Percentiles rank a stretch among this genome's conserved stretches.
These are phyloP conservation scores for Glonium stellatum DNA, from an alignment of 495 filamentous ascomycete genomes.

Conservation along the genomic window DNA sequence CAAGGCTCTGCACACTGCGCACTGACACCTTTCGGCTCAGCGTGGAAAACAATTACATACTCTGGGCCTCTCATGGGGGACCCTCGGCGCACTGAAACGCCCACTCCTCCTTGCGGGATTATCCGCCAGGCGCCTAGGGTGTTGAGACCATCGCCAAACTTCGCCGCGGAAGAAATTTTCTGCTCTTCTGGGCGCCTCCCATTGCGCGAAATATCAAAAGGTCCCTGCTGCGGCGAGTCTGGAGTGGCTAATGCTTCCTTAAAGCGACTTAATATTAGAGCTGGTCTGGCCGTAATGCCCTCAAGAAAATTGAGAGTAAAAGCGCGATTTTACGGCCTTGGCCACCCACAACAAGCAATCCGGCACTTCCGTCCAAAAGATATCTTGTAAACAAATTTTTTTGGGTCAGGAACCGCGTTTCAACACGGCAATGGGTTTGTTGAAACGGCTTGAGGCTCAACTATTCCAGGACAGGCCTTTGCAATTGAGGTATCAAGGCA, in stretches of 20 bases:
- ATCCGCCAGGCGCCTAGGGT: slow-evolving; percentile 1
- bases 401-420: neutral
- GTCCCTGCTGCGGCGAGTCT: slow-evolving; percentile 4
- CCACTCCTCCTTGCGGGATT: slow-evolving; percentile 16
- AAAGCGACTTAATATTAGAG: slow-evolving; percentile 4
- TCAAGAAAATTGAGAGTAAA: slow-evolving; percentile 12
- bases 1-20: slow-evolving; percentile 7
- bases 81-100: slow-evolving; percentile 12
- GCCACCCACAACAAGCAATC: slow-evolving; percentile 13
- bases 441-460: neutral
- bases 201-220: slow-evolving; percentile 17
- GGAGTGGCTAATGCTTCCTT: neutral
- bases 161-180: slow-evolving; percentile 12
- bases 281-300: slow-evolving; percentile 8
- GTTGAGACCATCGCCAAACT: neutral
- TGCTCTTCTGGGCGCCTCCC: neutral
- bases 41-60: neutral
- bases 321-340: slow-evolving; percentile 24
- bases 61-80: neutral
- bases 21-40: neutral
- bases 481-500: neutral
- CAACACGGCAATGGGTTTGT: neutral
- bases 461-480: neutral
- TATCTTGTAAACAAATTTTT: neutral
- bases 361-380: neutral